Evolutionary conservation across 805 yeast genomes (phyloP).

Genomic region (Metschnikowia arizonensis): DNA sequence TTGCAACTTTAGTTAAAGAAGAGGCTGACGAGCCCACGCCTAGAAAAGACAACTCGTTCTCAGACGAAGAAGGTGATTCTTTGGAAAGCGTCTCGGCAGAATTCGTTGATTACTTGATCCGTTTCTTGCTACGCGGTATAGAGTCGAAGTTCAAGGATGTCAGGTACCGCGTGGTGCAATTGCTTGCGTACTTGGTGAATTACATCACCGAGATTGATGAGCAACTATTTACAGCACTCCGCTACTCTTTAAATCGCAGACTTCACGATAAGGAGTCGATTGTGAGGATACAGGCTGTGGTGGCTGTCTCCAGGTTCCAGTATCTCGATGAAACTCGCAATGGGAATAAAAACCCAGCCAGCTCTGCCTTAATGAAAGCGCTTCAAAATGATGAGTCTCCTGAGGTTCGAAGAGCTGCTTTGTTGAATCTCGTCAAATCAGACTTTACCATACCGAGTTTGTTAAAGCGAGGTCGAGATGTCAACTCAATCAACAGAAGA

Average conservation of each 20-base stretch:
- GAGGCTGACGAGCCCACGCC: slow-evolving; percentile 22
- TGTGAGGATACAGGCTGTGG: slow-evolving; percentile 80
- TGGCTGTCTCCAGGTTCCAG: slow-evolving; percentile 76
- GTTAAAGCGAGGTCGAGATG: slow-evolving; percentile 80
- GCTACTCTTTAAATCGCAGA: slow-evolving; percentile 58
- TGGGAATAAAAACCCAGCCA: slow-evolving; percentile 16
- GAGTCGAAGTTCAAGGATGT: slow-evolving; percentile 75
- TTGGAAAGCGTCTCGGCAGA: slow-evolving; percentile 38
- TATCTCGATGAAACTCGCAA: slow-evolving; percentile 29
- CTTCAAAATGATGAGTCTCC: slow-evolving; percentile 77
- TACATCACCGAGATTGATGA: slow-evolving; percentile 73
- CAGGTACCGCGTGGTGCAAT: slow-evolving; percentile 73
- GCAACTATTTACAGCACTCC: slow-evolving; percentile 59
- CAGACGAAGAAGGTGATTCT: slow-evolving; percentile 38
- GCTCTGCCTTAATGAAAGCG: slow-evolving; percentile 37
- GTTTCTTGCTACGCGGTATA: slow-evolving; percentile 71
- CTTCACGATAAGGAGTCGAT: slow-evolving; percentile 69
- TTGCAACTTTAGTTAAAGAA: slow-evolving; percentile 44
- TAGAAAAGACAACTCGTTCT: slow-evolving; percentile 6
- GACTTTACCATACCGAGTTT: slow-evolving; percentile 51
- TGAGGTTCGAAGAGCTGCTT: slow-evolving; percentile 84
- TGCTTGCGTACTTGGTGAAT: slow-evolving; percentile 66
- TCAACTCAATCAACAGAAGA: slow-evolving; percentile 66
- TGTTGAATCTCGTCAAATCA: slow-evolving; percentile 62
- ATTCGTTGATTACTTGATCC: slow-evolving; percentile 58